phyloP scores from a whole-genome alignment of 1,284 basidiomycete species.

The Melampsora americana region DNA sequence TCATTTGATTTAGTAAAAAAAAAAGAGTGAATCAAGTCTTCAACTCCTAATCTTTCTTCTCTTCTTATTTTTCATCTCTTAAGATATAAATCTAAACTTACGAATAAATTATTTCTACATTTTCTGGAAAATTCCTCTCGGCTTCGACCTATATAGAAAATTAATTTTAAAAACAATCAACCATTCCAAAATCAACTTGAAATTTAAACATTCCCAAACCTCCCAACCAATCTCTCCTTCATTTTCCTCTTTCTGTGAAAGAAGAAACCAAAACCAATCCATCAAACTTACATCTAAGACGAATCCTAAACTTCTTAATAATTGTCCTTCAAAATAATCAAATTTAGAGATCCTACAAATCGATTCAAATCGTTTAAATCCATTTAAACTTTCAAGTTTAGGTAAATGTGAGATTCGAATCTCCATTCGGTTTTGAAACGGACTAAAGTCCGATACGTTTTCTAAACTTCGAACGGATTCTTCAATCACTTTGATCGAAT shows the following conservation, averaged over 20 bases:
- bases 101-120: conserved; percentile 40
- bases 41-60: too few relatives aligned
- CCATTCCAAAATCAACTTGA: too few relatives aligned
- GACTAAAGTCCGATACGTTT: conserved; percentile 23
- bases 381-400: neutral
- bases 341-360: conserved; percentile 13
- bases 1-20: too few relatives aligned
- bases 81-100: conserved; percentile 15
- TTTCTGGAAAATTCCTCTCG: conserved; percentile 34
- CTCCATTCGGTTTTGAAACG: conserved; percentile 31
- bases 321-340: conserved; percentile 41
- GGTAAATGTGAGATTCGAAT: conserved; percentile 24
- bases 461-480: conserved; percentile 32
- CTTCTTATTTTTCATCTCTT: too few relatives aligned
- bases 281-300: conserved; percentile 33
- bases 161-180: neutral
- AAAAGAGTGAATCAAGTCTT: too few relatives aligned
- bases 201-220: too few relatives aligned
- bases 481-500: conserved; percentile 87
- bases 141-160: conserved; percentile 20
- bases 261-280: too few relatives aligned
- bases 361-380: conserved; percentile 26
- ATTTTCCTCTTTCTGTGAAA: too few relatives aligned
- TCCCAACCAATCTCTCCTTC: too few relatives aligned
- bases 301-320: conserved; percentile 35